These are phyloP conservation scores for Collybiopsis luxurians DNA, from an alignment of 768 basidiomycete species.

Conservation along the genomic window DNA sequence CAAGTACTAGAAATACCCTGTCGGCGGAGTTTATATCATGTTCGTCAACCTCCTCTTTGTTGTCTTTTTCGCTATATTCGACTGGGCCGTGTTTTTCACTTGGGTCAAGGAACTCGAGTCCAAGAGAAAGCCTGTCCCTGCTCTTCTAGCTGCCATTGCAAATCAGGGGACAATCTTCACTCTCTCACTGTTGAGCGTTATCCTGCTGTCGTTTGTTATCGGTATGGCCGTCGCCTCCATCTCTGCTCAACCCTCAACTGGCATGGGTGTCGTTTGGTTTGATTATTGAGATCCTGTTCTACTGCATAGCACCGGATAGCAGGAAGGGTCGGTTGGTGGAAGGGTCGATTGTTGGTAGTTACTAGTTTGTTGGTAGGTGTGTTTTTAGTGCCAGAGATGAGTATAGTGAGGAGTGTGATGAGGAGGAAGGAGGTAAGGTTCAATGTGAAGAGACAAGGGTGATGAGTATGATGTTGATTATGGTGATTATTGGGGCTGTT, in stretches of 20 bases:
- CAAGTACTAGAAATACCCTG: constrained; percentile 98
- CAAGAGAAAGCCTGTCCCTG: constrained; percentile 54
- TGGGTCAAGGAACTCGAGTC: constrained; percentile 60
- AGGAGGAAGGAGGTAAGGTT: constrained; percentile 94
- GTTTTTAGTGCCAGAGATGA: constrained; percentile 92
- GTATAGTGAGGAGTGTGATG: constrained; percentile 91
- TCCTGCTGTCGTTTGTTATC: constrained; percentile 97
- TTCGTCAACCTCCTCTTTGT: constrained; percentile 94
- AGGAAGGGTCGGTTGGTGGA: constrained; percentile 93
- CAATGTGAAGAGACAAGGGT: constrained; percentile 99
- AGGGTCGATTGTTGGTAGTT: constrained; percentile 95
- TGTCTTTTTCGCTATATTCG: constrained; percentile 95
- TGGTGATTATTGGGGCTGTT: constrained; percentile 97
- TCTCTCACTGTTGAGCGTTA: constrained; percentile 83
- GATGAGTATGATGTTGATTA: constrained; percentile 99
- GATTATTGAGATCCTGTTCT: constrained; percentile 96
- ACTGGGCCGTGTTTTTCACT: constrained; percentile 79
- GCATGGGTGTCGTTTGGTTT: constrained; percentile 99
- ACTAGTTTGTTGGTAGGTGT: constrained; percentile 94
- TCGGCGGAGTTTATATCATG: constrained; percentile 97
- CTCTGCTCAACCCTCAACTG: constrained; percentile 96
- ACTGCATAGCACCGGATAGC: constrained; percentile 87
- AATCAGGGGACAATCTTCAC: constrained; percentile 81
- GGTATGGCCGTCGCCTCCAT: constrained; percentile 99
- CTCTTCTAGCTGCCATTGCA: constrained; percentile 65